Percentiles rank a stretch among this genome's conserved stretches.
Evolutionary conservation across 2,329 filamentous ascomycete species (phyloP).

Genomic region (Botrytis elliptica): DNA sequence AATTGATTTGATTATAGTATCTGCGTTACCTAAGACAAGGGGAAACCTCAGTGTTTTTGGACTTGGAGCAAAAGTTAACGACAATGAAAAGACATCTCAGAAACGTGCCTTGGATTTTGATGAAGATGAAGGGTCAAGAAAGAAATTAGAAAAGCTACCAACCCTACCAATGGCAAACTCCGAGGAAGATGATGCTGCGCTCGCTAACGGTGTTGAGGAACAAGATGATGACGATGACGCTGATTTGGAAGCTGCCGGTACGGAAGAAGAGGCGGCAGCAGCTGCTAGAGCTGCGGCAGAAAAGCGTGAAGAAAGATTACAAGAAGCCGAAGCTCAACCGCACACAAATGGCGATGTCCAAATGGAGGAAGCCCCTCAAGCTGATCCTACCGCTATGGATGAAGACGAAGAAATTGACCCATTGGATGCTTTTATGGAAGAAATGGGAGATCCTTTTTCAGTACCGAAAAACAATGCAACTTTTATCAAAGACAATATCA

Average conservation of each 20-base stretch:
- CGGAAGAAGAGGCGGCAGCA: slow-evolving; percentile 83
- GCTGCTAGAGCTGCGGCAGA: slow-evolving; percentile 83
- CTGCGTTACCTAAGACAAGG: slow-evolving; percentile 63
- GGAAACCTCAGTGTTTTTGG: slow-evolving; percentile 82
- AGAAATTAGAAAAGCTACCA: slow-evolving; percentile 89
- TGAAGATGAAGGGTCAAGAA: slow-evolving; percentile 81
- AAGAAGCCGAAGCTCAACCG: slow-evolving; percentile 46
- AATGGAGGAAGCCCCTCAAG: slow-evolving; percentile 40
- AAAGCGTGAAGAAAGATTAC: slow-evolving; percentile 69
- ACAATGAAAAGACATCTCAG: slow-evolving; percentile 62
- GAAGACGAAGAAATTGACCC: slow-evolving; percentile 78
- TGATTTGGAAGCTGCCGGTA: slow-evolving; percentile 73
- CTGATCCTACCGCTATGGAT: slow-evolving; percentile 44
- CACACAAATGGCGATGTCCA: slow-evolving; percentile 37
- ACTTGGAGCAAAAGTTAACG: slow-evolving; percentile 66
- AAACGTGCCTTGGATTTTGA: slow-evolving; percentile 81
- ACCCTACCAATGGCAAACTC: slow-evolving; percentile 66
- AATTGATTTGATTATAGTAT: slow-evolving; percentile 36
- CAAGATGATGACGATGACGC: slow-evolving; percentile 60
- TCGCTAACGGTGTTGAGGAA: slow-evolving; percentile 58
- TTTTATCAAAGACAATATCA: slow-evolving; percentile 38
- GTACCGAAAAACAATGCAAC: slow-evolving; percentile 41
- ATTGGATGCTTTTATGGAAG: slow-evolving; percentile 91
- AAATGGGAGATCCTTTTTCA: slow-evolving; percentile 52
- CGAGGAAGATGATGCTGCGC: slow-evolving; percentile 53